phyloP scores from a whole-genome alignment of 495 filamentous ascomycete species.

The Talaromyces adpressus region DNA sequence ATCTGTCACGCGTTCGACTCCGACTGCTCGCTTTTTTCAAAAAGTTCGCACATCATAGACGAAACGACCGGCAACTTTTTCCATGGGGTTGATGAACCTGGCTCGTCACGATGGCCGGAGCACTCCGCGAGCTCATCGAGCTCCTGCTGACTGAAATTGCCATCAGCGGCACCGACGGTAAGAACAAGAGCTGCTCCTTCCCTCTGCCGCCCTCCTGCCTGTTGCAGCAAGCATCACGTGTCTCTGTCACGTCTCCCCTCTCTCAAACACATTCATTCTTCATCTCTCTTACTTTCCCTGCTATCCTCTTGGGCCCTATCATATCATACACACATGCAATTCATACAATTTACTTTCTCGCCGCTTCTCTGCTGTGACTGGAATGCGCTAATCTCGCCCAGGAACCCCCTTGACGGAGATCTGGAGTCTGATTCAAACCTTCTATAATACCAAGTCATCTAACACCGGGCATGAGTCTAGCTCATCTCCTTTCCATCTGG shows the following conservation, averaged over 20 bases:
- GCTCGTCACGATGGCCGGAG: conserved; percentile 48
- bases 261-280: not conserved
- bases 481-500: conserved; percentile 25
- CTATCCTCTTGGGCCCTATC: no score
- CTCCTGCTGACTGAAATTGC: conserved; percentile 68
- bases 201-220: conserved; percentile 9
- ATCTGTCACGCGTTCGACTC: conserved; percentile 3
- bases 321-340: not conserved
- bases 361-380: not conserved
- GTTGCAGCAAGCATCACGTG: conserved; percentile 3
- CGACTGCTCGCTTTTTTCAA: not conserved
- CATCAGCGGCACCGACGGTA: conserved; percentile 61
- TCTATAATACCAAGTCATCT: conserved; percentile 22
- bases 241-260: not conserved
- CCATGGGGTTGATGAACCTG: conserved; percentile 1
- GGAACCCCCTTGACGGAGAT: conserved; percentile 36
- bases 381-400: conserved; percentile 12
- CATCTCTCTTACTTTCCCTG: not conserved
- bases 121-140: conserved; percentile 64
- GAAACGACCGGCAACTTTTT: not conserved
- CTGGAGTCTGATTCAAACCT: conserved; percentile 28
- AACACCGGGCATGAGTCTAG: not conserved
- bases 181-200: conserved; percentile 28
- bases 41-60: not conserved
- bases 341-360: not conserved